Base-by-base conservation (phyloP, 768 basidiomycete genomes). In the Chlorophyllum brunneum region DNA sequence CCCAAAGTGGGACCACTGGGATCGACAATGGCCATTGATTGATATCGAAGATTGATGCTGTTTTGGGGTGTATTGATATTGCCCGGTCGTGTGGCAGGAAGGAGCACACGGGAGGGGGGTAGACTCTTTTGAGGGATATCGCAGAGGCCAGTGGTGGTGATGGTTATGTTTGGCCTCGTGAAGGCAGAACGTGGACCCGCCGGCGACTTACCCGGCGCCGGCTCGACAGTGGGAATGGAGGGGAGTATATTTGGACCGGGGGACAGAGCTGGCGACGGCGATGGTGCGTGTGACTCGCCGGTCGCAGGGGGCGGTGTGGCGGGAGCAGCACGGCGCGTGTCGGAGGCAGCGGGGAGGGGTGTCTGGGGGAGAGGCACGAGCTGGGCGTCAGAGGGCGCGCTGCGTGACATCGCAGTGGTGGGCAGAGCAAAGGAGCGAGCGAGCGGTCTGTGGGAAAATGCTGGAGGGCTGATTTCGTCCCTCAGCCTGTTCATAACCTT, bases 11-110 rank as follows among this genome's bases (percentile, higher is more conserved):
- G 23, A 16, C 39, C 15, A 37, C 23, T 26, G 24, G 51, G 42
- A 52, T 52, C 51, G 51, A 52, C 42, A 27, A 52, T 45, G 20
- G 51, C 26, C 51, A 52, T 52, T 6, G 51, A 44, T 36, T 52
- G 51, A 52, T 52, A 52, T 36, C 51, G 51, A 10, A 52, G 42
- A 37, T 44, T 52, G 51, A 52, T 43, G 33, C 5, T 40, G 22
- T 49, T 42, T 13, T 42, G 33, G 4, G 41, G 34, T 36, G 5
- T 31, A 16, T 37, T 38, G 33, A n/a, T n/a, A n/a, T n/a, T n/a
- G n/a, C n/a, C n/a, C 33, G 41, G n/a, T 36, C 34, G n/a, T 6
- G 42, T 7, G 9, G 23, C 42, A 45, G 42, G n/a, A 18, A 37
- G 36, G 6, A 44, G 34, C 11, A 44, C 36, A 16, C 33, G 41